Evolutionary conservation across 805 yeast species (phyloP), one percentile per base, ranked within the genome.

Genomic region (Candida schatavii): DNA sequence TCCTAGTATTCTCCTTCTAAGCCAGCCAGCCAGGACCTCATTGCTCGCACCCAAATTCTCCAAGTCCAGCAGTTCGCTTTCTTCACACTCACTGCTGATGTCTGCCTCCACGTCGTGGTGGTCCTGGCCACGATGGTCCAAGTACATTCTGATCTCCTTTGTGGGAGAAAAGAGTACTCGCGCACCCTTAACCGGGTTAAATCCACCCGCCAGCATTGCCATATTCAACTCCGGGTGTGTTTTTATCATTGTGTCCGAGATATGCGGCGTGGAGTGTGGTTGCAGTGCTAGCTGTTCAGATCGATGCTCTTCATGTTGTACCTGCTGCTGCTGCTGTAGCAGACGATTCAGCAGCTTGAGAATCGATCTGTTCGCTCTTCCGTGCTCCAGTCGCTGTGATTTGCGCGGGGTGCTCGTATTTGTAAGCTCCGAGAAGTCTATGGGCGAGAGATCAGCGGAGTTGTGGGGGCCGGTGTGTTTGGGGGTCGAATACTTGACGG

Each of bases 101-200:
- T 14, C 20, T 5, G 15, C 35, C 11, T 31, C 35, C 9, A 14
- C 13, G 7, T 15, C 18, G 18, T 18, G 15, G 20, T 33, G 21
- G 36, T 9, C 26, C 10, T 50, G 52, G 19, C 50, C 54, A 37
- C 54, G 49, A 28, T 58, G 62, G 41, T 33, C 52, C 49, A 38
- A 31, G 32, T 33, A 46, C 21, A 45, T 40, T 5, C 44, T 17
- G 6, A 49, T 49, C 36, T 58, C 59, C 35, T 62, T 63, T 22
- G 63, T 56, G 7, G 73, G 73, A 2, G 70, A 62, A 39, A 67
- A 56, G 3, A 64, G 43, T 1, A 66, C 66, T 22, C 55, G 55
- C 3, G 67, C 61, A 2, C 56, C 62, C 42, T 59, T 62, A 4
- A 61, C 46, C 2, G 68, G 64, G 40, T 65, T 66, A 7, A 61